These are phyloP conservation scores for Penicillium polonicum DNA, from an alignment of 2,329 filamentous ascomycete species.

Conservation along the genomic window DNA sequence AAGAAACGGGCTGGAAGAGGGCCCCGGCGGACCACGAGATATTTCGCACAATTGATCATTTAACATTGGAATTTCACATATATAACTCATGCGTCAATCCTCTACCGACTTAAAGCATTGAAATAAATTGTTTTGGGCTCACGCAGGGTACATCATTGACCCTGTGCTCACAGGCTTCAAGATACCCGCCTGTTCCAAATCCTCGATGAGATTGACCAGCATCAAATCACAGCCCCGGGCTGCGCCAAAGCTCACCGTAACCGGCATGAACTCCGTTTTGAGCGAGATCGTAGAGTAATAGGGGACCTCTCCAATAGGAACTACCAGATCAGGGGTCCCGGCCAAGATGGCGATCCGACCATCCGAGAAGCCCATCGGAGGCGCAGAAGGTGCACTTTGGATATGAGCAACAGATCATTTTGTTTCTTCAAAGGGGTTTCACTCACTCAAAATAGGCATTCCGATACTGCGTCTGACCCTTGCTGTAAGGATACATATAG, in stretches of 20 bases:
- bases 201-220: slow-evolving; percentile 31
- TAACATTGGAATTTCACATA: not conserved
- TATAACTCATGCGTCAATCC: not conserved
- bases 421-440: not conserved
- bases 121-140: not conserved
- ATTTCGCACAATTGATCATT: slow-evolving; percentile 6
- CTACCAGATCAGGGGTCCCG: slow-evolving; percentile 30
- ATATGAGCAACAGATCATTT: not conserved
- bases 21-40: slow-evolving; percentile 27
- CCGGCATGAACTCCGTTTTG: slow-evolving; percentile 34
- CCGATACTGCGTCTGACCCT: slow-evolving; percentile 21
- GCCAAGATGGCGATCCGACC: slow-evolving; percentile 25
- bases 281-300: slow-evolving; percentile 29
- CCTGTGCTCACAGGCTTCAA: slow-evolving; percentile 27
- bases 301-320: slow-evolving; percentile 26
- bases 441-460: slow-evolving; percentile 18
- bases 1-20: slow-evolving; percentile 34
- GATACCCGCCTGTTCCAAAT: slow-evolving; percentile 27
- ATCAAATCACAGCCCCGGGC: slow-evolving; percentile 35
- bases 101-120: not conserved
- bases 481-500: slow-evolving; percentile 29
- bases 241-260: slow-evolving; percentile 33
- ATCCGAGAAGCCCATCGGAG: slow-evolving; percentile 24
- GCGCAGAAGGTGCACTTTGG: slow-evolving; percentile 11
- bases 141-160: slow-evolving; percentile 16